Base-by-base conservation (phyloP, 768 basidiomycete genomes). In the Naganishia kalamii region DNA sequence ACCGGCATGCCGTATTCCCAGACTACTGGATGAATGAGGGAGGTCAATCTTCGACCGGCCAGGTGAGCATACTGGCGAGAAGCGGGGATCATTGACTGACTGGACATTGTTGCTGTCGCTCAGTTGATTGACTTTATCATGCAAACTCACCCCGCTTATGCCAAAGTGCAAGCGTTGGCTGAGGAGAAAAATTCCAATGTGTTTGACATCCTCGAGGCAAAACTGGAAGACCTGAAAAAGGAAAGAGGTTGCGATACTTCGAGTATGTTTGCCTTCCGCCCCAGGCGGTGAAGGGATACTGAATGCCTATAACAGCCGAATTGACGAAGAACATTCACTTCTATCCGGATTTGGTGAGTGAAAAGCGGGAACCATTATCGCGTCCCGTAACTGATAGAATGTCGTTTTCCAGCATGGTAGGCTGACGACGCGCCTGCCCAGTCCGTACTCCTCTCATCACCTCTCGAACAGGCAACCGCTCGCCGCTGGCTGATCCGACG, bases 1-100 rank as follows among this genome's bases (percentile, higher is more conserved):
- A 72, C 68, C 68, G 89, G 85, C 87, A 97, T 73, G 87, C 91
- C 6, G 83, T 93, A 33, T 92, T 97, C 79, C 86, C 86, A 46
- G 91, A 87, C 19, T 93, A 90, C 88, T 99, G 94, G 96, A 96
- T 97, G 92, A 99, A 93, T 73, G 96, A 99, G 79, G 96, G 94
- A 41, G 96, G 96, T 1, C 96, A 99, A 79, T 96, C 92, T 8
- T 93, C 92, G 0, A 99, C 96, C 0, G 96, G 96, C n/a, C 90
- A 92, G 79, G 88, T 88, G 60, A 51, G 79, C 17, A 27, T 5
- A 21, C 5, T 8, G 32, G 15, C 50, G 10, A 12, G 19, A 32
- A 25, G 7, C 27, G 0, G 30, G 27, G 21, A 51, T 40, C 23
- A 33, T 47, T 29, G n/a, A 54, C 51, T 35, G 6, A 52, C 46